A percentile compares a stretch with the other conserved stretches of the same genome.
Conservation (phyloP, 192 early-diverging fungal genomes). For the Entomortierella lignicola region DNA sequence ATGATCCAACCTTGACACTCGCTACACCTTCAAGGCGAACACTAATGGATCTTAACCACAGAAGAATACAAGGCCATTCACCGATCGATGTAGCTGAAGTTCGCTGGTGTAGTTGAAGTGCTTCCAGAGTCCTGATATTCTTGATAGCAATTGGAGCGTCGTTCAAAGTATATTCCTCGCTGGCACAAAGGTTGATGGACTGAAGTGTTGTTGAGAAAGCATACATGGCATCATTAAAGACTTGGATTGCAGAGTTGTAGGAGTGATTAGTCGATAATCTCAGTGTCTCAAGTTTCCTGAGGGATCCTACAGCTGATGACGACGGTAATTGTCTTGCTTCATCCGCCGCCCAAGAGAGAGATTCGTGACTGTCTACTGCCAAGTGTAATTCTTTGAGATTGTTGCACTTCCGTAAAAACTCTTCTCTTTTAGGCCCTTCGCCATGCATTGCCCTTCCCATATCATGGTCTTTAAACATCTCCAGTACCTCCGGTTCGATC, state of each 20-base stretch:
- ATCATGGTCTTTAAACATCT: not conserved
- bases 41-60: not conserved
- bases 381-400: not conserved
- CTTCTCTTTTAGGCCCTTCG: conserved; percentile 5
- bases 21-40: not conserved
- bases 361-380: not conserved
- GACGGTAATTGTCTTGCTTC: not conserved
- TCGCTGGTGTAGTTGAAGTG: not conserved
- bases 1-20: conserved; percentile 1
- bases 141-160: not conserved
- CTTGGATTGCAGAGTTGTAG: conserved; percentile 1
- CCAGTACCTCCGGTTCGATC: not conserved
- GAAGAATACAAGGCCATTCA: not conserved
- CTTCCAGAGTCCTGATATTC: not conserved
- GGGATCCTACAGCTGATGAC: not conserved
- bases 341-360: conserved; percentile 11
- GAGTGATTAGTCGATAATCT: not conserved
- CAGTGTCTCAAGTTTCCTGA: not conserved
- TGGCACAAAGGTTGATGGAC: not conserved
- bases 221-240: conserved; percentile 5
- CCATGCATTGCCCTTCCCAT: not conserved
- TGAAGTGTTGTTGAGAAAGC: conserved; percentile 10
- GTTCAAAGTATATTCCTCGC: not conserved
- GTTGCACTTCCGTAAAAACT: conserved; percentile 10
- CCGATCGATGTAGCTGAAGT: not conserved